Percentiles rank a stretch among this genome's conserved stretches.
Conservation (phyloP, 169 alveolate species). For the Plasmodium vinckei region DNA sequence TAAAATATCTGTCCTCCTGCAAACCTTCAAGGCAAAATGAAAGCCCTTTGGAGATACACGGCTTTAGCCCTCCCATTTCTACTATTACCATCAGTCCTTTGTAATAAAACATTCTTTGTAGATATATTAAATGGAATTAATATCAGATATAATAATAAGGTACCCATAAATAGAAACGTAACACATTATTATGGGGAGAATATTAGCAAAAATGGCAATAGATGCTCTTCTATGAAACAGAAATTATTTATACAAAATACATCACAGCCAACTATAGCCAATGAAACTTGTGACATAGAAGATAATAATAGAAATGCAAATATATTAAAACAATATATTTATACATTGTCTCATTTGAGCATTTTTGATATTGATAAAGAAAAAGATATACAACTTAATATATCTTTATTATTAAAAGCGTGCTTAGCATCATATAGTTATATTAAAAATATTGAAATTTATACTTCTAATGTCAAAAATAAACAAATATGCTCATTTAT, state of each 20-base stretch:
- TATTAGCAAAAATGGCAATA: neutral
- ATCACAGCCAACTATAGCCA: conserved; percentile 13
- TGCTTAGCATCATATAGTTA: conserved; percentile 63
- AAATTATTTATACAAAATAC: conserved; percentile 3
- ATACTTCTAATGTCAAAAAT: conserved; percentile 36
- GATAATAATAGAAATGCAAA: conserved; percentile 23
- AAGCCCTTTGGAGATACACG: no score
- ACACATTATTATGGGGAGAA: neutral
- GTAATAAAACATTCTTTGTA: conserved; percentile 39
- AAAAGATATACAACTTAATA: conserved; percentile 37
- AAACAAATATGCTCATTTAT: conserved; percentile 57
- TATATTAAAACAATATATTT: conserved; percentile 42
- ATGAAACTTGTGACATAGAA: neutral
- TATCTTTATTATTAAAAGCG: conserved; percentile 62
- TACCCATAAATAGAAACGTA: conserved; percentile 21
- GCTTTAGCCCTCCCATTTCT: no score
- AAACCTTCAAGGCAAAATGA: no score
- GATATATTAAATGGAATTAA: conserved; percentile 40
- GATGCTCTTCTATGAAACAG: conserved; percentile 13
- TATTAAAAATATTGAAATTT: conserved; percentile 59
- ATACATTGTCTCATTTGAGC: conserved; percentile 62
- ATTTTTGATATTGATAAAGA: conserved; percentile 58
- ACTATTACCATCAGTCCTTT: neutral
- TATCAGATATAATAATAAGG: conserved; percentile 24
- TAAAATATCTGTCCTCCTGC: no score